Evolutionary conservation across 192 early-diverging fungal species (phyloP).

Genomic region (Coemansia sp.): DNA sequence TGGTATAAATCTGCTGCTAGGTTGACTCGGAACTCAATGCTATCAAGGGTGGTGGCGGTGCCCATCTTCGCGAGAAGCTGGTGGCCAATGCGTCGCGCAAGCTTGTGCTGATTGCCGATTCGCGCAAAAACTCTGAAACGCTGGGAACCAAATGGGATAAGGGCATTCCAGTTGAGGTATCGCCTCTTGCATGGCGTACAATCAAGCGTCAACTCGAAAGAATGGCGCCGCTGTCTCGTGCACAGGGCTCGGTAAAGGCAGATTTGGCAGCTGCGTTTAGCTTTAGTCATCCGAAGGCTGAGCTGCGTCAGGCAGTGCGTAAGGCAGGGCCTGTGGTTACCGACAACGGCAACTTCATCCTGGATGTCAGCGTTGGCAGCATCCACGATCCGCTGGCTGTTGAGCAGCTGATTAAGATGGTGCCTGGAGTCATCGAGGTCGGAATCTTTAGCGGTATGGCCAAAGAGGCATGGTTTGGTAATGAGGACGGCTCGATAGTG

Average conservation of each 20-base stretch:
- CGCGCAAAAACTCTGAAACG: conserved; percentile 75
- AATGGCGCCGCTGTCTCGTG: conserved; percentile 25
- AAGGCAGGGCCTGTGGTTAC: conserved; percentile 95
- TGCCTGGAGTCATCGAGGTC: conserved; percentile 91
- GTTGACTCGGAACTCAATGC: conserved; percentile 83
- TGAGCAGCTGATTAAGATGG: conserved; percentile 62
- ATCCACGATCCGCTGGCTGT: conserved; percentile 67
- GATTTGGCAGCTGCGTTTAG: conserved; percentile 12
- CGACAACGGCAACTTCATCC: conserved; percentile 90
- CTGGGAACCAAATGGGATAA: conserved; percentile 85
- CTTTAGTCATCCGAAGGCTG: conserved; percentile 54
- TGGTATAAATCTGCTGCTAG: conserved; percentile 23
- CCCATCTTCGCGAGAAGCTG: conserved; percentile 93
- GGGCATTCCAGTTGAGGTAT: conserved; percentile 90
- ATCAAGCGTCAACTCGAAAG: conserved; percentile 60
- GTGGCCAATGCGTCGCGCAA: conserved; percentile 81
- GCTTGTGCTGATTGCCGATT: conserved; percentile 90
- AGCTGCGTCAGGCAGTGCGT: conserved; percentile 77
- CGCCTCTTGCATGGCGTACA: conserved; percentile 78
- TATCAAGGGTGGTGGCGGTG: conserved; percentile 95
- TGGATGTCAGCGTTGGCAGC: conserved; percentile 82
- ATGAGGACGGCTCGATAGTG: conserved; percentile 66
- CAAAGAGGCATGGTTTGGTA: conserved; percentile 81
- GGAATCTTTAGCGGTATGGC: conserved; percentile 91
- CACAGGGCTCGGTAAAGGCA: neutral